Evolutionary conservation across 2,329 filamentous ascomycete genomes (phyloP), one percentile per base, ranked within the genome.

Genomic region (Neofusicoccum kwambonambiense): DNA sequence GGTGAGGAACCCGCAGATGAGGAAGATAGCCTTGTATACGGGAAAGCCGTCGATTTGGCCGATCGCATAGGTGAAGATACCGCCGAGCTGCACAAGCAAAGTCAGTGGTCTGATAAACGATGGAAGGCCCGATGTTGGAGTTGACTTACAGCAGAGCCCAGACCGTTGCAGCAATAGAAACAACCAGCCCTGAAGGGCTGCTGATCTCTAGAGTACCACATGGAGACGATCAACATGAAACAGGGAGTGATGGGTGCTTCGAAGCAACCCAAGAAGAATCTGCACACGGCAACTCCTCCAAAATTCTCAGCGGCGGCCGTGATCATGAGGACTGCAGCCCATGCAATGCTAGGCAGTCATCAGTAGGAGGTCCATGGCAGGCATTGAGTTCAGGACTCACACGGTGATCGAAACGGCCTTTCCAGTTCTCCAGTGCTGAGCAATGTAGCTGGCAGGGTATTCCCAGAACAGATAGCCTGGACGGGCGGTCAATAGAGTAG

Each of bases 1-100:
- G 0, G 80, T 82, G 7, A 80, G 68, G 1, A 78, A 79, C 6
- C 80, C 80, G 34, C 80, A 79, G 22, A 82, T 76, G 11, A 82
- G 72, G 65, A 80, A 82, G 4, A 82, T 79, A 7, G 74, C 74
- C 44, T 77, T 76, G 79, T 80, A 83, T 7, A 81, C 77, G 3
- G 78, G 73, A 27, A 82, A 79, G 2, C 63, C 70, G 13, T 79
- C 68, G 31, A 78, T 76, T 64, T 81, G 78, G 7, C 79, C 80
- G 42, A 81, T 76, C 1, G 71, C 80, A 56, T 76, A 79, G 15
- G 69, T 71, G 4, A 78, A 67, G 19, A 78, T 72, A 9, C 77
- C 77, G 3, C 74, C 74, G 44, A 68, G 52, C 65, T 68, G 64
- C 35, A 60, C 5, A 35, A 17, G 12, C 6, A 41, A 27, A 39